Base-by-base conservation (phyloP, 495 filamentous ascomycete species). In the Sphaerosporella brunnea region DNA sequence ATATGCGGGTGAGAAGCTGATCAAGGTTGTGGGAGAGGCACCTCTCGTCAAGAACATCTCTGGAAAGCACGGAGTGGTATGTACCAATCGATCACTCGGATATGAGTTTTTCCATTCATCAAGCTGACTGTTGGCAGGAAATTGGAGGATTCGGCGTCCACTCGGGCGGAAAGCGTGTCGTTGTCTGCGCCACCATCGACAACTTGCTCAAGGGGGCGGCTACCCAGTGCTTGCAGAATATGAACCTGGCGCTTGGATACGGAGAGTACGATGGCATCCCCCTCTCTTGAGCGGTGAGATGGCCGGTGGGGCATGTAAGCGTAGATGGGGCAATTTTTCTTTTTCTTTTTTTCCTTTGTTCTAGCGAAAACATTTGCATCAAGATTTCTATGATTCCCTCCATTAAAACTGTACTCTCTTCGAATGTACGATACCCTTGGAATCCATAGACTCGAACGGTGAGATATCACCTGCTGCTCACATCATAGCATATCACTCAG, bases 111-210 rank as follows among this genome's bases (percentile, higher is more conserved):
- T 23, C 5, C 4, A 19, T 23, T 15, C 36, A 16, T n/a, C 46
- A 47, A 38, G 54, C 43, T 21, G 23, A 52, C 36, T 16, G 11
- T 35, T 47, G 25, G 36, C 26, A 59, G 55, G 85, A 96, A 68
- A 84, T 97, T 64, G 90, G 90, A 50, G 86, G 87, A 20, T 95
- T 96, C 57, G 85, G 79, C 35, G 87, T 95, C 35, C 82, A 94
- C 67, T 82, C 75, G 49, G 72, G 72, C 21, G 88, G 88, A 38
- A 87, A 84, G 70, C 72, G 90, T 26, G 90, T 88, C 0, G 90
- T 97, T 42, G 76, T 97, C 42, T 93, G 86, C 62, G 87, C 81
- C 18, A 94, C 88, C n/a, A 96, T 97, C 54, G 90, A 97, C 64
- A 96, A 97, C 66, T 68, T 96, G 51, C 70, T 93, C 46, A 97